Conservation (phyloP, 139 green algal genomes). For the Coccomyxa sp. region DNA sequence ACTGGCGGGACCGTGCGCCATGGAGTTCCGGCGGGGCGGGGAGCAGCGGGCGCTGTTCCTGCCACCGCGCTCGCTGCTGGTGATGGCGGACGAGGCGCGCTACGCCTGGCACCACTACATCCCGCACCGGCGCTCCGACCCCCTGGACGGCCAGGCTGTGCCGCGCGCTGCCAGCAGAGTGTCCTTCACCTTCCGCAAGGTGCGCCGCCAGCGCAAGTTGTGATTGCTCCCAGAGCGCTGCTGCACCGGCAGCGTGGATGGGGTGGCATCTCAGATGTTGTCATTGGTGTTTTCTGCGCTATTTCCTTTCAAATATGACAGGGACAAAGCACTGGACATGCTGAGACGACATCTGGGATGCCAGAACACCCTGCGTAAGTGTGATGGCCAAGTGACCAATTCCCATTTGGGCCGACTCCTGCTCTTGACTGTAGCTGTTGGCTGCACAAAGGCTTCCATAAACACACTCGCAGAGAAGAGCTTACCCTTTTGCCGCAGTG, state of each 20-base stretch:
- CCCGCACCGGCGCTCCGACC: constrained; percentile 80
- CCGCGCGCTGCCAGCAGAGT: constrained; percentile 46
- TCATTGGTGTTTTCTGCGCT: neutral
- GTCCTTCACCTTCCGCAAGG: constrained; percentile 88
- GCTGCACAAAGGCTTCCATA: too few relatives aligned
- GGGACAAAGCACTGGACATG: too few relatives aligned
- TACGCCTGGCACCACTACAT: constrained; percentile 95
- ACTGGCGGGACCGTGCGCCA: constrained; percentile 62
- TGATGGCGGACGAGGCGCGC: constrained; percentile 80
- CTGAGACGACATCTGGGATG: too few relatives aligned
- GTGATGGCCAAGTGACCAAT: too few relatives aligned
- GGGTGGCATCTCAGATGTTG: neutral
- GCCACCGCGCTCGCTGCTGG: constrained; percentile 75
- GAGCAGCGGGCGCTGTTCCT: constrained; percentile 54
- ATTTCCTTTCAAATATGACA: neutral
- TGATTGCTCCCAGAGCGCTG: neutral
- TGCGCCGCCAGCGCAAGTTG: constrained; percentile 10
- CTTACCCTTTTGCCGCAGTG: too few relatives aligned
- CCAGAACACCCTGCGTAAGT: too few relatives aligned
- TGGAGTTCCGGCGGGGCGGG: constrained; percentile 75
- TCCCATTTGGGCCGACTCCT: too few relatives aligned
- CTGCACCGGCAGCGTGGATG: neutral
- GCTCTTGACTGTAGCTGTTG: too few relatives aligned
- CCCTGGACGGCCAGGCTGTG: constrained; percentile 36
- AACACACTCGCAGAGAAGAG: too few relatives aligned